Base-by-base conservation (phyloP, 1,284 basidiomycete genomes). In the Rhodotorula sp. region DNA sequence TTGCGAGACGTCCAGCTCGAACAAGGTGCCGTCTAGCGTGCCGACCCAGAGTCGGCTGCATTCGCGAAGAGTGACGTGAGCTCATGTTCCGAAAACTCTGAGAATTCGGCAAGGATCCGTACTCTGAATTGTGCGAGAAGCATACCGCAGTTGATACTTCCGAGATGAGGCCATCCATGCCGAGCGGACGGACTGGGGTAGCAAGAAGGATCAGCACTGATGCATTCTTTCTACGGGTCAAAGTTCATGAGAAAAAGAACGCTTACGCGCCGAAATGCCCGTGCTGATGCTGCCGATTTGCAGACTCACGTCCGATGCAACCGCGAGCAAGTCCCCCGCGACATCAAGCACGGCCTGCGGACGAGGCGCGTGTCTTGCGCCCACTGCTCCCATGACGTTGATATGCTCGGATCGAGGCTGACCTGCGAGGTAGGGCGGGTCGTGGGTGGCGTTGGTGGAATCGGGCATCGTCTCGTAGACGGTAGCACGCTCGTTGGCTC, bases 41-140 rank as follows among this genome's bases (percentile, higher is more conserved):
- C 70, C 70, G 8, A 66, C 58, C 67, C 70, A 72, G 18, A 72
- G 53, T n/a, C 66, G 69, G 4, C 70, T 72, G 61, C 42, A 12
- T 3, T 42, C 10, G 8, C 1, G 8, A 42, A 10, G n/a, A 18
- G 17, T 15, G 20, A 30, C 26, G 37, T 49, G 30, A 59, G 26
- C 12, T n/a, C 33, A 29, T 15, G 42, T 42, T 42, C 37, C 10
- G 2, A 5, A 12, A 26, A 2, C 12, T 7, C 29, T 22, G 3
- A 4, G 42, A 2, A 42, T 4, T 51, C 49, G 14, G 29, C 17
- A 7, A 8, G 33, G 8, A 42, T 7, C 42, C 61, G 44, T 14
- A 67, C 66, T 66, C 15, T 3, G 62, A 66, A 22, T 37, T 58
- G 12, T 57, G 59, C 2, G 59, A 54, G 46, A 59, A 70, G n/a